Evolutionary conservation across 2,329 filamentous ascomycete genomes (phyloP), one percentile per base, ranked within the genome.

Genomic region (Lachnum nothofagi): DNA sequence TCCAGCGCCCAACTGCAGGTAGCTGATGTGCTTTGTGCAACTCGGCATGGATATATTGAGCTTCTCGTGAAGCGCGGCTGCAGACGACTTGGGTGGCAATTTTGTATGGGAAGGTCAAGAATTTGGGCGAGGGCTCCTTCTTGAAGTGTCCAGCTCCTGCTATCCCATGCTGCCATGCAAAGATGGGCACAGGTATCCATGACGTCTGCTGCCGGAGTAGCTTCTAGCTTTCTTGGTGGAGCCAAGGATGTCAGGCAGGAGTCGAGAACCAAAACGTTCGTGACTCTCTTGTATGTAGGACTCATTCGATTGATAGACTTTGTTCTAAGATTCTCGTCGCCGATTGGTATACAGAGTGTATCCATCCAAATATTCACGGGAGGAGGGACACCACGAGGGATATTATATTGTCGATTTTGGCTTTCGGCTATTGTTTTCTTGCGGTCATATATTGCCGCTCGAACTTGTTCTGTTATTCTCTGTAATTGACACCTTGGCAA

Each of bases 61-160:
- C 22, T 22, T 33, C 42, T 14, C 17, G 20, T 34, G 29, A 44
- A n/a, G 14, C 12, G 3, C 17, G 23, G 6, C 10, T 34, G 22
- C 12, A 14, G n/a, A 24, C 1, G 20, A 34, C 2, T 29, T 17
- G 17, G 37, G 20, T 35, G 8, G 20, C 42, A 44, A 8, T 34
- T 19, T 14, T n/a, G 16, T 23, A 35, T 16, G 4, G 42, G 42
- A 14, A 35, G 10, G 2, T 22, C 14, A 19, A 44, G 17, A 5
- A 19, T 20, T 8, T 16, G 20, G n/a, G 59, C 57, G 5, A 67
- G 56, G 2, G 58, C 59, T 20, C 64, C 67, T 57, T 68, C 67
- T 62, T 70, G 67, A 14, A 69, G 58, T 0, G 67, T 70, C 68
- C 67, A 70, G 5, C 68, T 57, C 3, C 68, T 56, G 27, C 65